These are phyloP conservation scores for Phytopythium chamaehyphon DNA, from an alignment of 352 stramenopile genomes.

Conservation along the genomic window DNA sequence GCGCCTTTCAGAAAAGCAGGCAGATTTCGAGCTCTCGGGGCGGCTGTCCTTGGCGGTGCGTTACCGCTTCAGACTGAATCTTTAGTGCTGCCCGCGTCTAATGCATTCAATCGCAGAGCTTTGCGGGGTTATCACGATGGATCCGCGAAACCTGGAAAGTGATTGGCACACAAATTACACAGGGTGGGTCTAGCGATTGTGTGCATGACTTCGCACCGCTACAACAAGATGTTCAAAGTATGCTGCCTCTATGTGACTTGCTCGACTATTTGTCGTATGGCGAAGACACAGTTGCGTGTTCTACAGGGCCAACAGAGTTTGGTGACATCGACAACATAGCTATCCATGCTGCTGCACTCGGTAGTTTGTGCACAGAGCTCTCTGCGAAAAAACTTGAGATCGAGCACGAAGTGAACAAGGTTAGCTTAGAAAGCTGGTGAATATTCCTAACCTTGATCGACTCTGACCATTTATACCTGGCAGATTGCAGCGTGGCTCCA, in stretches of 20 bases:
- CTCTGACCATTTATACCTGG: neutral
- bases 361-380: conserved; percentile 13
- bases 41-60: conserved; percentile 13
- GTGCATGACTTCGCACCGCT: conserved; percentile 1
- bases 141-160: neutral
- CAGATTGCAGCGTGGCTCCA: conserved; percentile 24
- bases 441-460: too few relatives aligned
- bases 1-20: neutral
- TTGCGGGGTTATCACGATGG: conserved; percentile 5
- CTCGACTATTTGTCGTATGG: conserved; percentile 10
- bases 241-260: conserved; percentile 16
- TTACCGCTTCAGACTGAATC: neutral
- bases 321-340: conserved; percentile 6
- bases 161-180: neutral
- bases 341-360: conserved; percentile 3
- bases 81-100: neutral
- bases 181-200: conserved; percentile 2
- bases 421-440: neutral
- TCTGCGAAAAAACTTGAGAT: conserved; percentile 20
- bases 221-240: neutral
- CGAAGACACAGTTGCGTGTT: neutral
- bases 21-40: neutral
- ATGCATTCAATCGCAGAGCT: neutral
- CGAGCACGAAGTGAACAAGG: conserved; percentile 14
- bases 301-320: too few relatives aligned